Evolutionary conservation across 805 yeast species (phyloP), one percentile per base, ranked within the genome.

Genomic region (Metschnikowia picachoensis): DNA sequence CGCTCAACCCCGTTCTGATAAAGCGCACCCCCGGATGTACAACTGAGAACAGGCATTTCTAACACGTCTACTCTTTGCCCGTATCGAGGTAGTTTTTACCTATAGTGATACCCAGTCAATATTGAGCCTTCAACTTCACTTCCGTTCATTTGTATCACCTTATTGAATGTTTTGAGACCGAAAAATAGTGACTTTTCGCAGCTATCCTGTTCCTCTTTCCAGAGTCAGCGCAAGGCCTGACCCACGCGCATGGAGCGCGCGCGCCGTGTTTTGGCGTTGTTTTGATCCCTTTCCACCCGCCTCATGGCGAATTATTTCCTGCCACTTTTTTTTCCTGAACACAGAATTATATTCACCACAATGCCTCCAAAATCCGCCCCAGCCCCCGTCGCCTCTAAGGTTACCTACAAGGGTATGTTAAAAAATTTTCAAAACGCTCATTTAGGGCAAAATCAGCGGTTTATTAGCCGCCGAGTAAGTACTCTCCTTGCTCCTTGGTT

Each of bases 331-430:
- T 37, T 36, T 36, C 34, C 35, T n/a, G 25, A 44, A 33, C 42
- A 38, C 41, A 27, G 25, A 28, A 9, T 14, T 11, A 9, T 40
- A 34, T 39, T 13, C 39, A 28, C 39, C 43, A 44, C 35, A 30
- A 52, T 52, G 56, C 44, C 56, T 35, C 56, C 54, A 30, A 52
- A 52, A 45, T 40, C 54, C 28, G 40, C 47, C n/a, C 49, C 49
- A 10, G 48, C 47, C 20, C 41, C 44, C 11, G 46, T 48, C 9
- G 45, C 49, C 25, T 31, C 55, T 8, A 44, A 49, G 44, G 8
- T 43, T 30, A 42, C 56, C 20, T 53, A 49, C 51, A 50, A 57
- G 48, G 58, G 53, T 47, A 51, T 42, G 55, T 49, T 2, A 15
- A 11, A 8, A 12, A 30, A 30, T 9, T 9, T 15, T n/a, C 17